A percentile compares a stretch with the other conserved stretches of the same genome.
Evolutionary conservation across 176 grass and related monocot genomes (phyloP).

Genomic region (Avena eriantha): DNA sequence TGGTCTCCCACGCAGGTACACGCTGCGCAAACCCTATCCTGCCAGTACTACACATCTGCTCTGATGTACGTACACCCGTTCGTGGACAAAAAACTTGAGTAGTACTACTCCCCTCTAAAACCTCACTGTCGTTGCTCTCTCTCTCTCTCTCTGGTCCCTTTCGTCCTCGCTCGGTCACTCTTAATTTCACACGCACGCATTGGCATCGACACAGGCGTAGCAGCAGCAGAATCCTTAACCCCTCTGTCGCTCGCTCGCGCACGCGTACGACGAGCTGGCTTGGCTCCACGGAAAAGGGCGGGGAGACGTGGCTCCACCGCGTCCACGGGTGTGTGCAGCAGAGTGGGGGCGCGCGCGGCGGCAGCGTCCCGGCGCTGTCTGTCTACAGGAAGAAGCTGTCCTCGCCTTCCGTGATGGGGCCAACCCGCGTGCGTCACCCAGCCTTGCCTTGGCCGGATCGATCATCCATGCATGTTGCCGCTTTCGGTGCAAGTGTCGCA

Average conservation of each 20-base stretch:
- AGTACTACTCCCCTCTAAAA: not conserved
- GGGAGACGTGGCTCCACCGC: not conserved
- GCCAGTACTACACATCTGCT: not conserved
- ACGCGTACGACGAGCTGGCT: not conserved
- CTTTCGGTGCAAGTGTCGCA: no score
- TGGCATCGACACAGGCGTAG: no score
- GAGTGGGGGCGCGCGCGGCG: not conserved
- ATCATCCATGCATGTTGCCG: no score
- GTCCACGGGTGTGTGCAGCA: not conserved
- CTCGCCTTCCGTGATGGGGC: not conserved
- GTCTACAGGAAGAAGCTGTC: conserved; percentile 28
- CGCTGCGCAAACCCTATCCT: no score
- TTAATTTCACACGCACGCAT: not conserved
- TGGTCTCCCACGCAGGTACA: no score
- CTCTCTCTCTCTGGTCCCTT: not conserved
- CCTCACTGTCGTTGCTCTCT: not conserved
- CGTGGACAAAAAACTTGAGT: not conserved
- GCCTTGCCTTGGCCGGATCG: not conserved
- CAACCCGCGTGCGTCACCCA: not conserved
- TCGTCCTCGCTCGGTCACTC: not conserved
- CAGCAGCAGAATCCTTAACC: not conserved
- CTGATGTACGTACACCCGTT: not conserved
- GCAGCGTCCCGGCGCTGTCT: conserved; percentile 32
- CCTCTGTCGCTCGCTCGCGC: not conserved
- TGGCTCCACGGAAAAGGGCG: no score